Base-by-base conservation (phyloP, 1,284 basidiomycete genomes). In the Cutaneotrichosporon cyanovorans region DNA sequence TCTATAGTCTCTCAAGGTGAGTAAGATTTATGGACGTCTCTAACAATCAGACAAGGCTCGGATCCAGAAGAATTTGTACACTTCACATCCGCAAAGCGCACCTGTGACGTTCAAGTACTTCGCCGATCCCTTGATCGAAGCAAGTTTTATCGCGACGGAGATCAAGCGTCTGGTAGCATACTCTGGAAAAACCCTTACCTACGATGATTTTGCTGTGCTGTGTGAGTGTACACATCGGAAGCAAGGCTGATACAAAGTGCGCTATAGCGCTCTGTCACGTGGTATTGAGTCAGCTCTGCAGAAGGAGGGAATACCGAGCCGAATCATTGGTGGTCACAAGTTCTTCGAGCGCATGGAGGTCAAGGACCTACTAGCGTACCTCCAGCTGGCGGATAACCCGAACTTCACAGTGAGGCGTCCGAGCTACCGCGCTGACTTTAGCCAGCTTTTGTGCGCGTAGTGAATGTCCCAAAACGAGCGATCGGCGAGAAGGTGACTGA, bases 281-380 rank as follows among this genome's bases (percentile, higher is more conserved):
- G 74, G 76, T 0, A 77, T 93, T 37, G 90, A 93, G 70, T 78
- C 77, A 14, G 82, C 83, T 1, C 68, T 95, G 18, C 85, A 88
- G 63, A 81, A 80, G 50, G 80, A 82, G 53, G 78, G 81, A 23
- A 85, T 95, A 37, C 87, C 88, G 0, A 82, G 78, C 59, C 74
- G 81, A 38, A 78, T 93, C 42, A 76, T 93, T 9, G 84, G 82
- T 14, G 87, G 87, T 0, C 81, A 85, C 65, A 86, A 84, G 65
- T 91, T 91, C 77, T 92, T 91, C 61, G 86, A 91, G 53, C 81
- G 88, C 8, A 68, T 79, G 56, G 86, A 87, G 74, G 79, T 95
- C 63, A 91, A 90, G 72, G 87, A 91, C 65, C 58, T 92, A 19
- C 72, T 93, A n/a, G 84, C 85, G 1, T 93, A 93, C 68, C 73